Conservation (phyloP, 805 yeast genomes). For the Wickerhamiella azyma region DNA sequence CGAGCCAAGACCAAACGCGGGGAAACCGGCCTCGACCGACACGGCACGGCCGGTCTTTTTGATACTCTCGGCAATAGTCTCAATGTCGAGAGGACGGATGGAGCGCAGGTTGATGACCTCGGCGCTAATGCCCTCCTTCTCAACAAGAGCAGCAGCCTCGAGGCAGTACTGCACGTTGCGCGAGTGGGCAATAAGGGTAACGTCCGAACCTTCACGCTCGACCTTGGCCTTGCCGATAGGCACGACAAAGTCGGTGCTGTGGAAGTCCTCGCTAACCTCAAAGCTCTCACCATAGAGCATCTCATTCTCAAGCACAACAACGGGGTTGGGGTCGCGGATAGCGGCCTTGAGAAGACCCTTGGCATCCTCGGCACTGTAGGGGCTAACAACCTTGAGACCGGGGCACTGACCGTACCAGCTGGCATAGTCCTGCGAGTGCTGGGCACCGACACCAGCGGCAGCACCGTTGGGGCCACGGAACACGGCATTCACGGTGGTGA, state of each 20-base stretch:
- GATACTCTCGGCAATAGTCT: constrained; percentile 70
- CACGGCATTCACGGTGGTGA: constrained; percentile 89
- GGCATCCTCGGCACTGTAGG: constrained; percentile 90
- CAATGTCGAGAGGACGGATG: constrained; percentile 90
- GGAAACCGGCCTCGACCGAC: constrained; percentile 96
- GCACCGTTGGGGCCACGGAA: constrained; percentile 99
- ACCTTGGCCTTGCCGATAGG: constrained; percentile 95
- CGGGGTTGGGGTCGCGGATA: constrained; percentile 97
- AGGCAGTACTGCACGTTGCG: constrained; percentile 79
- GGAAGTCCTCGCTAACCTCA: constrained; percentile 78
- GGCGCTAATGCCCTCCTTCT: constrained; percentile 74
- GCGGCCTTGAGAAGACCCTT: constrained; percentile 94
- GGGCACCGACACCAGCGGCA: constrained; percentile 99
- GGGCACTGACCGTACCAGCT: constrained; percentile 99
- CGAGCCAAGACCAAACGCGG: constrained; percentile 96
- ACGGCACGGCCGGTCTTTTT: constrained; percentile 95
- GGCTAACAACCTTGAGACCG: constrained; percentile 92
- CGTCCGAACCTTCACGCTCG: constrained; percentile 85
- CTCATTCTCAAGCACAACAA: constrained; percentile 91
- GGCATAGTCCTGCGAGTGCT: constrained; percentile 94
- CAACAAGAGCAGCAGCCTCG: constrained; percentile 78
- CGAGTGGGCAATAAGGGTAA: constrained; percentile 80
- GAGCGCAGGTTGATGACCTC: constrained; percentile 94
- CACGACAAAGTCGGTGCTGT: constrained; percentile 74
- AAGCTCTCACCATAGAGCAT: constrained; percentile 83